Conservation (phyloP, 2,329 filamentous ascomycete genomes). For the Pestalotiopsis sp. region DNA sequence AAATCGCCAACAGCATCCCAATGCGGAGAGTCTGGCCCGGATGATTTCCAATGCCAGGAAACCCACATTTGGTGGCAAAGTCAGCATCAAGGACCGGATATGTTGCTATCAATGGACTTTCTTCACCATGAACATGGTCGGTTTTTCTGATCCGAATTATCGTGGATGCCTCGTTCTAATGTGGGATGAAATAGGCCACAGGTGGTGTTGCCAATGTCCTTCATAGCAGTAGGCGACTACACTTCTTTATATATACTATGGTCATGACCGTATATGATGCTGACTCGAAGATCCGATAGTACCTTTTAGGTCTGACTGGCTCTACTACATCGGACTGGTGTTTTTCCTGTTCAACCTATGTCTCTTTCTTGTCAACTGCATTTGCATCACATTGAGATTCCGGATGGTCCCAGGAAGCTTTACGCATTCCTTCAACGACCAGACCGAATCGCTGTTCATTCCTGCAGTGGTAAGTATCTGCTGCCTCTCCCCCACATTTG, state of each 20-base stretch:
- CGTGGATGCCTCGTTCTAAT: not conserved
- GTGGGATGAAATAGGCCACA: constrained; percentile 45
- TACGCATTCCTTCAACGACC: constrained; percentile 72
- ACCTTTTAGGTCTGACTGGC: constrained; percentile 57
- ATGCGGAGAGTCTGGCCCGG: constrained; percentile 33
- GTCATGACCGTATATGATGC: not conserved
- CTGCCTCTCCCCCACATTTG: not conserved
- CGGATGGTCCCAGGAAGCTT: constrained; percentile 72
- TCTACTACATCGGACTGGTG: constrained; percentile 60
- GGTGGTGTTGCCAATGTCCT: constrained; percentile 61
- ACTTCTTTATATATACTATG: not conserved
- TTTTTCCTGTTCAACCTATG: constrained; percentile 67
- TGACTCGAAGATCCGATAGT: constrained; percentile 33
- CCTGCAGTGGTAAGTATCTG: constrained; percentile 61
- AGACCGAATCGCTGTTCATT: constrained; percentile 78
- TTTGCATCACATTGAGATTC: constrained; percentile 70
- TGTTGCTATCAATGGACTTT: constrained; percentile 71
- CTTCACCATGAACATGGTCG: constrained; percentile 63
- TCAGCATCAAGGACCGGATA: constrained; percentile 53
- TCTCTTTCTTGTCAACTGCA: constrained; percentile 65
- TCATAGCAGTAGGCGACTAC: constrained; percentile 48
- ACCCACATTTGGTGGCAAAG: constrained; percentile 27
- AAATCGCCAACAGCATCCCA: constrained; percentile 19
- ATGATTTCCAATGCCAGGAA: constrained; percentile 37
- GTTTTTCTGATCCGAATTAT: constrained; percentile 5